These are phyloP conservation scores for Diaporthe sp. DNA, from an alignment of 2,329 filamentous ascomycete species.

Conservation along the genomic window DNA sequence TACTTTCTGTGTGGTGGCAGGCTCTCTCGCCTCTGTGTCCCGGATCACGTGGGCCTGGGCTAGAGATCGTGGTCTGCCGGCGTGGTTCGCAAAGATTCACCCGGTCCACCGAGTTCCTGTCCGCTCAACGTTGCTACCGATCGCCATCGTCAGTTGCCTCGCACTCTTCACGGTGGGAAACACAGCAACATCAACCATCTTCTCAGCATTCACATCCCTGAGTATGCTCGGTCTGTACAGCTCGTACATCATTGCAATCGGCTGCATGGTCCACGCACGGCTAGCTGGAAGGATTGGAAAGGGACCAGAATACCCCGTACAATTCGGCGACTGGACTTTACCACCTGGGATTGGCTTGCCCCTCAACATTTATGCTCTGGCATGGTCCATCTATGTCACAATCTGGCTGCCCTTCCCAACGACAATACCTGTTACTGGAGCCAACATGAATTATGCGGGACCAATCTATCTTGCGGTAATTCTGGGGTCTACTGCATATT, in stretches of 20 bases:
- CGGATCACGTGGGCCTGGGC: slow-evolving; percentile 65
- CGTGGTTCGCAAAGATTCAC: slow-evolving; percentile 12
- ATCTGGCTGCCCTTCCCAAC: slow-evolving; percentile 42
- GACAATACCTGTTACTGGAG: slow-evolving; percentile 40
- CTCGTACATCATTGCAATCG: slow-evolving; percentile 42
- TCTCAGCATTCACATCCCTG: slow-evolving; percentile 50
- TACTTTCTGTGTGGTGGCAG: slow-evolving; percentile 56
- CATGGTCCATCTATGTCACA: slow-evolving; percentile 40
- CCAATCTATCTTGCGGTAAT: slow-evolving; percentile 36
- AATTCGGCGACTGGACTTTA: slow-evolving; percentile 40
- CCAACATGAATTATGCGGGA: slow-evolving; percentile 43
- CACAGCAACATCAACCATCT: slow-evolving; percentile 50
- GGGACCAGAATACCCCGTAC: neutral
- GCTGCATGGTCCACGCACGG: slow-evolving; percentile 41
- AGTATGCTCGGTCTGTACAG: slow-evolving; percentile 34
- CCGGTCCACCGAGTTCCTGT: slow-evolving; percentile 11
- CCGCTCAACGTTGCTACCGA: slow-evolving; percentile 2
- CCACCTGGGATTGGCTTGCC: slow-evolving; percentile 20
- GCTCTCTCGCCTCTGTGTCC: slow-evolving; percentile 60
- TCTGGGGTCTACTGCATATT: neutral
- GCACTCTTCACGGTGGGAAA: slow-evolving; percentile 56
- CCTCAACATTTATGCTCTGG: slow-evolving; percentile 40
- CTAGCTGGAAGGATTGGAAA: neutral
- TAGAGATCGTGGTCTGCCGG: slow-evolving; percentile 56
- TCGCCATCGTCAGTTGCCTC: slow-evolving; percentile 50